Conservation (phyloP, 225 moss, liverwort and hornwort genomes). For the Lunularia cruciata region DNA sequence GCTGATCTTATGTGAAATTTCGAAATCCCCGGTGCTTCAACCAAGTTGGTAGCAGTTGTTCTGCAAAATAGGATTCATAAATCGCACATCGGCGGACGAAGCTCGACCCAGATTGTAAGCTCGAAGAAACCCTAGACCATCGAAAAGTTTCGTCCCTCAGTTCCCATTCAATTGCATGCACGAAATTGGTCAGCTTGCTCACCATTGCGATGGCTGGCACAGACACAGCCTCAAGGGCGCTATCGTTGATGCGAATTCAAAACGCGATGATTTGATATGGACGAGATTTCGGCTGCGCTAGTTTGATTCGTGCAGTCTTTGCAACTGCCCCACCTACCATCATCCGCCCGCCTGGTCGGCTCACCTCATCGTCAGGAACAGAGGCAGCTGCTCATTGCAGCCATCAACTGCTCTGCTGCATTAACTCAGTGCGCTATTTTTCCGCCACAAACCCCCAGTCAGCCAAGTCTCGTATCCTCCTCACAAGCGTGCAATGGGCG, state of each 20-base stretch:
- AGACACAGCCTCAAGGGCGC: slow-evolving; percentile 3
- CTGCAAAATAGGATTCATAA: too few species aligned
- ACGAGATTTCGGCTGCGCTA: neutral
- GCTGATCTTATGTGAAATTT: too few species aligned
- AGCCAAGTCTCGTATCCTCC: too few species aligned
- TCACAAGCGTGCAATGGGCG: neutral
- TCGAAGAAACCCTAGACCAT: slow-evolving; percentile 28
- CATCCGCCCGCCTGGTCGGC: slow-evolving; percentile 11
- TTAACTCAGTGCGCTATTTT: neutral
- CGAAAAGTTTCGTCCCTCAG: neutral
- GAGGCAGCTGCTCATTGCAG: slow-evolving; percentile 12
- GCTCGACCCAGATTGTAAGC: too few species aligned
- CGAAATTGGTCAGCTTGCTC: neutral
- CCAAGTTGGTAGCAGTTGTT: too few species aligned
- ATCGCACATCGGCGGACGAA: too few species aligned
- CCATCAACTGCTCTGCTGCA: neutral
- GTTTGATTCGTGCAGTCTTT: slow-evolving; percentile 19
- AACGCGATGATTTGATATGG: neutral
- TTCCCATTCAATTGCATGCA: neutral
- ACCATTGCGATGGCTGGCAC: slow-evolving; percentile 28
- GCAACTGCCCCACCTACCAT: slow-evolving; percentile 27
- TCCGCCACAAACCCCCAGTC: too few species aligned
- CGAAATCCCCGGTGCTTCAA: too few species aligned
- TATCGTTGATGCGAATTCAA: slow-evolving; percentile 14
- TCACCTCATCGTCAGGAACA: neutral